phyloP scores from a whole-genome alignment of 768 basidiomycete genomes.

The Pulveroboletus frians region DNA sequence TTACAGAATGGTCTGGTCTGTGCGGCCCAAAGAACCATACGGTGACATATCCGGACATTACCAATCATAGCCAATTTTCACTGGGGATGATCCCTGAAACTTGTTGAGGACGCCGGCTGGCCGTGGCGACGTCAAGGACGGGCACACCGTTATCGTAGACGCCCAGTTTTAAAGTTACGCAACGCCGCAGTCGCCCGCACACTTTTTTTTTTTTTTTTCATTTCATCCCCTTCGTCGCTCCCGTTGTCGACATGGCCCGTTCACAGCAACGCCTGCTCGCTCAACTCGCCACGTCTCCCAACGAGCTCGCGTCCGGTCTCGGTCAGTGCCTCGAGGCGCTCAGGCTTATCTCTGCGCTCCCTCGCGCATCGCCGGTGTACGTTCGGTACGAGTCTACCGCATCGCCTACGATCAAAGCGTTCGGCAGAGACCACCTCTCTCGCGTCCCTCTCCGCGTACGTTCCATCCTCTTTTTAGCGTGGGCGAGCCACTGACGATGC shows the following conservation, averaged over 20 bases:
- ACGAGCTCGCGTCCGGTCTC: constrained; percentile 30
- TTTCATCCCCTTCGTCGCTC: neutral
- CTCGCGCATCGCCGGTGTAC: constrained; percentile 25
- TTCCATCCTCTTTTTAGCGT: neutral
- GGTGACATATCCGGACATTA: no score
- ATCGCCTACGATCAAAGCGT: constrained; percentile 23
- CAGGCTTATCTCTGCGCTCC: constrained; percentile 28
- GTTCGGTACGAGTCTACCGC: constrained; percentile 18
- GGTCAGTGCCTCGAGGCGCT: constrained; percentile 32
- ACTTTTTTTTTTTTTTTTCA: neutral
- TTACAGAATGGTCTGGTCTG: no score
- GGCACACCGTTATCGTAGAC: constrained; percentile 1
- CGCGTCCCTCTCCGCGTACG: constrained; percentile 31
- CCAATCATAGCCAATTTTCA: no score
- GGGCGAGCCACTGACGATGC: neutral
- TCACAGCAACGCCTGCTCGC: constrained; percentile 28
- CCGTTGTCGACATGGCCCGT: constrained; percentile 15
- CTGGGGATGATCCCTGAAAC: no score
- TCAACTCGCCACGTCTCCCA: constrained; percentile 29
- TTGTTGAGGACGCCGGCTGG: no score
- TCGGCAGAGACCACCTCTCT: constrained; percentile 29
- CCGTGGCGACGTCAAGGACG: neutral
- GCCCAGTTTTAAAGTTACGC: neutral
- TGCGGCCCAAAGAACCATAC: no score
- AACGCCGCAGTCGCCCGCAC: constrained; percentile 1